Percentiles rank a stretch among this genome's conserved stretches.
Evolutionary conservation across 495 filamentous ascomycete genomes (phyloP).

Genomic region (Neurospora sp.): DNA sequence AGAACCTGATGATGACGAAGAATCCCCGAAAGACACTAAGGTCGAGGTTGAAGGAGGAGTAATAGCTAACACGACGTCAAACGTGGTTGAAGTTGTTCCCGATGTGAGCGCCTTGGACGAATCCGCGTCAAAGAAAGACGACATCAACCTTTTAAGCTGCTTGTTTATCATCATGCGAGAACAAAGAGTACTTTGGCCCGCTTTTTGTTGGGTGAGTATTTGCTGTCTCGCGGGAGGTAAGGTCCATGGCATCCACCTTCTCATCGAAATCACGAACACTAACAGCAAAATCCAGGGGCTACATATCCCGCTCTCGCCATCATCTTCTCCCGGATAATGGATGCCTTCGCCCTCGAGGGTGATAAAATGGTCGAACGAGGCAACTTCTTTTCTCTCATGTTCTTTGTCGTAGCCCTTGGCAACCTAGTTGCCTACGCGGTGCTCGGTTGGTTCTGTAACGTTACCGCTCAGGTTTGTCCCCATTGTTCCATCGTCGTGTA

Average conservation of each 20-base stretch:
- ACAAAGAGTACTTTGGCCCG: conserved; percentile 21
- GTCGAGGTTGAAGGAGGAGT: conserved; percentile 18
- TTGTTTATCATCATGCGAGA: conserved; percentile 32
- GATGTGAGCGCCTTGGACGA: conserved; percentile 6
- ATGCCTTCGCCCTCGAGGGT: conserved; percentile 16
- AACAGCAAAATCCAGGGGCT: conserved; percentile 10
- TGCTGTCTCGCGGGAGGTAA: conserved; percentile 13
- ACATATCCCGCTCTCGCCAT: conserved; percentile 26
- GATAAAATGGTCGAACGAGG: conserved; percentile 14
- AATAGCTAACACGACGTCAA: conserved; percentile 24
- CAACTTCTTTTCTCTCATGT: conserved; percentile 48
- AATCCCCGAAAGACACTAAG: conserved; percentile 5
- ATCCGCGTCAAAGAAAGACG: conserved; percentile 2
- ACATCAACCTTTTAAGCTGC: conserved; percentile 20
- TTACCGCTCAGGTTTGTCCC: conserved; percentile 19
- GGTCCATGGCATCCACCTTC: neutral
- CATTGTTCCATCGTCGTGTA: neutral
- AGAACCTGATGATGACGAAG: conserved; percentile 2
- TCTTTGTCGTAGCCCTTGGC: conserved; percentile 40
- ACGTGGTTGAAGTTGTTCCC: conserved; percentile 6
- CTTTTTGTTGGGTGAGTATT: conserved; percentile 18
- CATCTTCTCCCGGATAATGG: conserved; percentile 20
- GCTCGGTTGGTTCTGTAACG: conserved; percentile 35
- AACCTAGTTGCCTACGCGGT: conserved; percentile 31
- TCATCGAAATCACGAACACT: neutral